These are phyloP conservation scores for Guillardia theta DNA, from an alignment of 78 protist species.

Conservation along the genomic window DNA sequence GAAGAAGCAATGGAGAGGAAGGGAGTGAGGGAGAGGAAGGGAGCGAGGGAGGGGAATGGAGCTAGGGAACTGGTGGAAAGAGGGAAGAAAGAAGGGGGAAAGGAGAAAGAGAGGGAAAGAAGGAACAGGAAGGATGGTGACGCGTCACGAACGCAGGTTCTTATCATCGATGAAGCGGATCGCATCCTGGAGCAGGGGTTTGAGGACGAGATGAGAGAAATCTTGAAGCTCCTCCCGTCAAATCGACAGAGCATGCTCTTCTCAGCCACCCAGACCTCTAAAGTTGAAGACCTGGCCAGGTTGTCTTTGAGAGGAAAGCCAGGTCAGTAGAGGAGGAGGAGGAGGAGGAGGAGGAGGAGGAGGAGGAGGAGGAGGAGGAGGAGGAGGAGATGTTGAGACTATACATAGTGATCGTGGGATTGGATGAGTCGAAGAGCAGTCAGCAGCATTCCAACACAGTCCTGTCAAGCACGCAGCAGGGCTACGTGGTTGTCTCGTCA, in stretches of 20 bases:
- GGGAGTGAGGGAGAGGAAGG: too few species aligned
- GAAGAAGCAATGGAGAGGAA: too few species aligned
- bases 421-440: neutral
- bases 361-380: neutral
- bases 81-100: too few species aligned
- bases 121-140: neutral
- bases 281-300: slow-evolving; percentile 59
- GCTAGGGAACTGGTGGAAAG: too few species aligned
- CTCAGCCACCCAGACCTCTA: slow-evolving; percentile 96
- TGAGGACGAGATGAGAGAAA: slow-evolving; percentile 78
- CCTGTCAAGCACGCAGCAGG: neutral
- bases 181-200: slow-evolving; percentile 55
- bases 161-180: slow-evolving; percentile 93
- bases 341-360: neutral
- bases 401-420: neutral
- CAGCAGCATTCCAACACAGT: neutral
- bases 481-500: neutral
- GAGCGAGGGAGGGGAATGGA: too few species aligned
- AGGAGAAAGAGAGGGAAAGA: neutral
- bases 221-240: slow-evolving; percentile 86
- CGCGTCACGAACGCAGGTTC: slow-evolving; percentile 37
- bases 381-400: neutral
- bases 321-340: neutral
- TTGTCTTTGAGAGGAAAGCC: neutral
- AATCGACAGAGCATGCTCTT: slow-evolving; percentile 94